Base-by-base conservation (phyloP, 2,329 filamentous ascomycete genomes). In the Fusarium subtropicale region DNA sequence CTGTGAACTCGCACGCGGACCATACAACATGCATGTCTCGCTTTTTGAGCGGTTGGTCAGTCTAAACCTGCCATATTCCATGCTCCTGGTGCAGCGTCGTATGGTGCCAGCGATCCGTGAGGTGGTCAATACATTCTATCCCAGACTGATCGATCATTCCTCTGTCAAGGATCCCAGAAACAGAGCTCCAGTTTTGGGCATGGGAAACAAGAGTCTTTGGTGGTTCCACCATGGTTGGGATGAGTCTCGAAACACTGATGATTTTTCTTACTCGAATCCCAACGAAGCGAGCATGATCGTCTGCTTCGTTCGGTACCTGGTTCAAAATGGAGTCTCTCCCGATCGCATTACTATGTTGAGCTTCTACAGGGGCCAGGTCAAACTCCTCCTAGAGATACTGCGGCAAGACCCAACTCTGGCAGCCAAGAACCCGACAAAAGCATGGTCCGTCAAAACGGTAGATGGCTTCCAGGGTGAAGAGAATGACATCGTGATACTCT, bases 381-480 rank as follows among this genome's bases (percentile, higher is more conserved):
- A 91, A 69, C 80, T 84, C 4, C 84, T 97, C 4, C 72, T 89
- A 1, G 82, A 81, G 16, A 77, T 80, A 8, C 77, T 90, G 5
- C 77, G 79, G 13, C 68, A 73, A 20, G 75, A 80, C 39, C 42
- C 71, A 36, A 45, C 74, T 54, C 54, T 79, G 39, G 38, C 33
- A 12, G 47, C 58, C 41, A 66, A 75, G 22, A 74, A 76, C 9
- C 77, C 75, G 4, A 39, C 52, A 55, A 66, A 45, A 75, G 86
- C 70, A 38, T 79, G 73, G 74, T 90, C 90, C 3, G 90, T 97
- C 2, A 87, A 88, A 34, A 97, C 94, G 0, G 92, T 97, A 0
- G 94, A 97, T 74, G 92, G 91, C 0, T 97, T 95, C 74, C 94
- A 97, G 77, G 94, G 94, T 15, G 93, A 97, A 73, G 93, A 97